phyloP scores from a whole-genome alignment of 257 asterid genomes.

The Solanum okadae region DNA sequence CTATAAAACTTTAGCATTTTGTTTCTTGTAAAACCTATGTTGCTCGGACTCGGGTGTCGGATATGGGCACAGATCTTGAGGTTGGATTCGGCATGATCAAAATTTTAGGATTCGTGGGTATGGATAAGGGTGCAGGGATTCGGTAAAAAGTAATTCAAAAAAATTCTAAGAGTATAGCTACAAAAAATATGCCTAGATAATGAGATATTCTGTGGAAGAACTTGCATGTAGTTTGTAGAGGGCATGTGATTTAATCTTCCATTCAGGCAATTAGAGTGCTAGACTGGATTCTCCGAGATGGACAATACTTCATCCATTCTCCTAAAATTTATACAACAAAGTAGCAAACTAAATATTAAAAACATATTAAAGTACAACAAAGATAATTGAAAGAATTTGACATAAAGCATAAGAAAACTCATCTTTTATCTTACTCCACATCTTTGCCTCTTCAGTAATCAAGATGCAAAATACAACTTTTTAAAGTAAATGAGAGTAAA shows the following conservation, averaged over 20 bases:
- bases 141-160: neutral
- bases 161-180: neutral
- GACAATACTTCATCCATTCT: neutral
- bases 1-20: neutral
- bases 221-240: neutral
- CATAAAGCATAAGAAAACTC: neutral
- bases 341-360: neutral
- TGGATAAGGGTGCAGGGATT: neutral
- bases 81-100: neutral
- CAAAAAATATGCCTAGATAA: neutral
- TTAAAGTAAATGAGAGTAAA: neutral
- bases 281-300: neutral
- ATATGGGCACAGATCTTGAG: neutral
- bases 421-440: neutral
- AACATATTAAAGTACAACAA: neutral
- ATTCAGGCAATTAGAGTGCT: neutral
- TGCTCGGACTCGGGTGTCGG: neutral
- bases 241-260: neutral
- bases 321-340: neutral
- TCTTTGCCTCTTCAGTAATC: neutral
- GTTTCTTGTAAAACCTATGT: neutral
- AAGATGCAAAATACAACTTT: neutral
- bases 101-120: neutral
- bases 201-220: neutral
- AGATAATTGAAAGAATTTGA: neutral